These are phyloP conservation scores for Lachnellula subtilissima DNA, from an alignment of 2,329 filamentous ascomycete species.

Conservation along the genomic window DNA sequence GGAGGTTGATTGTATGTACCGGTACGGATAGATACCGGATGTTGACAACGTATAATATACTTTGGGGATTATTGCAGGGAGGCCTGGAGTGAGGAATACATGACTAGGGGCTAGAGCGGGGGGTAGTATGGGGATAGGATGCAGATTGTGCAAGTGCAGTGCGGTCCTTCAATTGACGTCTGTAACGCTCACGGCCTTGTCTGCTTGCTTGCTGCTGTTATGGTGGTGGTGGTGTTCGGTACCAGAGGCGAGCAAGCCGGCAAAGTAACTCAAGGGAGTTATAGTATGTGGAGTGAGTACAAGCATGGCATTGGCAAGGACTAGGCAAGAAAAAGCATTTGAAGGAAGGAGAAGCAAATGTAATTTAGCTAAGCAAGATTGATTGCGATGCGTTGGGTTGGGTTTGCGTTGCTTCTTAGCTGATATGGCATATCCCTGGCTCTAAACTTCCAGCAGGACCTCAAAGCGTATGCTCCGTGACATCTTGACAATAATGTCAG, in stretches of 20 bases:
- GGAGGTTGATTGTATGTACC: conserved; percentile 1
- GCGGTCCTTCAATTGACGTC: conserved; percentile 5
- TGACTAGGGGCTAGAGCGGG: conserved; percentile 2
- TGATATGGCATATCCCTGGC: neutral
- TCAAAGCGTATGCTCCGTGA: neutral
- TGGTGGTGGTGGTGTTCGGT: neutral
- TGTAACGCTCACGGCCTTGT: conserved; percentile 1
- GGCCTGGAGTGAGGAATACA: conserved; percentile 3
- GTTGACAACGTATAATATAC: conserved; percentile 9
- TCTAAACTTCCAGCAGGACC: neutral
- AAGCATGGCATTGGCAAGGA: neutral
- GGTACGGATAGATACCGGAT: conserved; percentile 4
- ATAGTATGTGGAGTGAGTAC: neutral
- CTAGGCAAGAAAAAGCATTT: neutral
- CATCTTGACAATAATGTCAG: neutral
- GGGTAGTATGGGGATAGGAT: conserved; percentile 1
- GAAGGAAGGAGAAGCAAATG: neutral
- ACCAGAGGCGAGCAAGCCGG: conserved; percentile 5
- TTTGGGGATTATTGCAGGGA: conserved; percentile 9
- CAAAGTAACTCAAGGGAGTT: conserved; percentile 1
- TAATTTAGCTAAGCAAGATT: neutral
- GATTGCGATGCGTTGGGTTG: neutral
- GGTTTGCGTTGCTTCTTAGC: neutral
- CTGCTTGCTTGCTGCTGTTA: neutral
- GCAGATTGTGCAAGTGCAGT: neutral